Percentiles rank a stretch among this genome's conserved stretches.
These are phyloP conservation scores for grape (Vitis vinifera) DNA, from an alignment of 164 flowering plant genomes.

Conservation along the genomic window ASM3070453v1 NC_081815.1:19681501-19682000, in stretches of 20 bases:
- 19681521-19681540: not conserved
- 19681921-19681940: constrained; percentile 58
- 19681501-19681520: not conserved
- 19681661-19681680: constrained; percentile 47
- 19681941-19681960: constrained; percentile 77
- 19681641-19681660: constrained; percentile 72
- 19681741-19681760: not conserved
- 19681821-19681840: constrained; percentile 65
- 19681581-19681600: constrained; percentile 85
- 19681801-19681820: constrained; percentile 80
- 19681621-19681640: constrained; percentile 85
- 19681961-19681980: constrained; percentile 78
- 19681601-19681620: constrained; percentile 84
- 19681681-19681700: constrained; percentile 13
- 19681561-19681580: constrained; percentile 66
- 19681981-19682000: constrained; percentile 59
- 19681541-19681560: not conserved
- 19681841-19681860: constrained; percentile 65
- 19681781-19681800: constrained; percentile 68
- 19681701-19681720: not conserved
- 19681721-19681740: too few species aligned
- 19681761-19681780: constrained; percentile 19
- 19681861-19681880: not conserved
- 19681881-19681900: too few species aligned
- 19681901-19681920: not conserved